A percentile compares a stretch with the other conserved stretches of the same genome.
These are phyloP conservation scores for Ceratocystis alfenasii DNA, from an alignment of 2,329 filamentous ascomycete species.

Conservation along the genomic window DNA sequence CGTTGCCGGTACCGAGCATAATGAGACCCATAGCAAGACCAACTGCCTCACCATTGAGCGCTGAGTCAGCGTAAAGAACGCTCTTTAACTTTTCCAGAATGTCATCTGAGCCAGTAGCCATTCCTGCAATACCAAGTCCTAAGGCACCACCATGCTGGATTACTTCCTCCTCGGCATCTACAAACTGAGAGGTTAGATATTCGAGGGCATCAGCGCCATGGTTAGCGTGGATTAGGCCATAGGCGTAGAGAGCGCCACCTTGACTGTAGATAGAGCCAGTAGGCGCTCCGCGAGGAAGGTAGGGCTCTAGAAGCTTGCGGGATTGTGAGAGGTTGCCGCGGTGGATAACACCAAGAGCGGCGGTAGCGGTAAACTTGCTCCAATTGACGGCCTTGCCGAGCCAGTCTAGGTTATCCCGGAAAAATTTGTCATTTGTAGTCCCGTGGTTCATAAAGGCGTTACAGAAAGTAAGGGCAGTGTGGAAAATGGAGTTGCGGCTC, in stretches of 20 bases:
- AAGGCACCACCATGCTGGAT: conserved; percentile 94
- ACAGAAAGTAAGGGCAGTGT: conserved; percentile 91
- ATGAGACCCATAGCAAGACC: conserved; percentile 93
- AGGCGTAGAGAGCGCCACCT: conserved; percentile 87
- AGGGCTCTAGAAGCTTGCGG: conserved; percentile 84
- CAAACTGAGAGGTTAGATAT: conserved; percentile 65
- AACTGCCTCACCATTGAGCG: conserved; percentile 91
- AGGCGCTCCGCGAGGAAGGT: conserved; percentile 67
- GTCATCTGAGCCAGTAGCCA: conserved; percentile 84
- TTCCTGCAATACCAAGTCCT: conserved; percentile 89
- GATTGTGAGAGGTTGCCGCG: conserved; percentile 89
- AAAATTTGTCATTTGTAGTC: conserved; percentile 96
- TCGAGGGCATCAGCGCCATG: conserved; percentile 83
- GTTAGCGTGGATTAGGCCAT: conserved; percentile 93
- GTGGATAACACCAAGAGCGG: conserved; percentile 91
- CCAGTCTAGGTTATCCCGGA: conserved; percentile 96
- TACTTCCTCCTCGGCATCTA: conserved; percentile 70
- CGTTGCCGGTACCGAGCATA: conserved; percentile 96
- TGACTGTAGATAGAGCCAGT: conserved; percentile 90
- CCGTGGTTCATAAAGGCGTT: conserved; percentile 99
- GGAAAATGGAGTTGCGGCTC: conserved; percentile 94
- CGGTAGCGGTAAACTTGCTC: conserved; percentile 98
- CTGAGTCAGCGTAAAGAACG: conserved; percentile 85
- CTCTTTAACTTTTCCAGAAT: conserved; percentile 85
- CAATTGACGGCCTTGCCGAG: conserved; percentile 97